phyloP scores from a whole-genome alignment of 1,284 basidiomycete genomes.

The Microbotryum intermedium region DNA sequence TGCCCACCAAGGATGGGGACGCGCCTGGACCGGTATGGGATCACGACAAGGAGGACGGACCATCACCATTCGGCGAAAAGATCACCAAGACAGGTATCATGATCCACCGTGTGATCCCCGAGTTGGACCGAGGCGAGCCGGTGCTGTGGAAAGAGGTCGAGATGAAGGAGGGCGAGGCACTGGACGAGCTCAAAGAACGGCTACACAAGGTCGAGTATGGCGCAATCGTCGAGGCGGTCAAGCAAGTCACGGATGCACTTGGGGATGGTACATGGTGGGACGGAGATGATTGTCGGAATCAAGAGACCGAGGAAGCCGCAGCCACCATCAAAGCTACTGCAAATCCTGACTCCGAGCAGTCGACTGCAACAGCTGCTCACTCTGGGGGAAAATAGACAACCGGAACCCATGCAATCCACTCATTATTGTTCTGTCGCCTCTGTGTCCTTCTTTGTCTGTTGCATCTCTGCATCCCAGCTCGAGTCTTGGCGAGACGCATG shows the following conservation, averaged over 20 bases:
- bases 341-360: too few relatives aligned
- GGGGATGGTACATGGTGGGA: conserved; percentile 18
- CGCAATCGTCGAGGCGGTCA: conserved; percentile 68
- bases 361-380: too few relatives aligned
- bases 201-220: conserved; percentile 81
- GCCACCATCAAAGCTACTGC: too few relatives aligned
- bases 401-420: too few relatives aligned
- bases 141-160: conserved; percentile 70
- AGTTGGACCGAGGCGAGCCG: conserved; percentile 87
- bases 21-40: too few relatives aligned
- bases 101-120: conserved; percentile 88
- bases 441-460: too few relatives aligned
- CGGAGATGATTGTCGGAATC: neutral
- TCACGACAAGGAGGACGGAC: neutral
- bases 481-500: too few relatives aligned
- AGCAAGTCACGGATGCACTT: conserved; percentile 1
- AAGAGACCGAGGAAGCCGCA: too few relatives aligned
- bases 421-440: too few relatives aligned
- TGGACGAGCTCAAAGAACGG: conserved; percentile 66
- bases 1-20: neutral
- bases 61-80: neutral
- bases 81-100: conserved; percentile 71
- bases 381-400: too few relatives aligned
- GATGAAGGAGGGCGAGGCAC: conserved; percentile 58
- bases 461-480: too few relatives aligned